Conservation (phyloP, 2,329 filamentous ascomycete species). For the Stagonosporopsis tanaceti region DNA sequence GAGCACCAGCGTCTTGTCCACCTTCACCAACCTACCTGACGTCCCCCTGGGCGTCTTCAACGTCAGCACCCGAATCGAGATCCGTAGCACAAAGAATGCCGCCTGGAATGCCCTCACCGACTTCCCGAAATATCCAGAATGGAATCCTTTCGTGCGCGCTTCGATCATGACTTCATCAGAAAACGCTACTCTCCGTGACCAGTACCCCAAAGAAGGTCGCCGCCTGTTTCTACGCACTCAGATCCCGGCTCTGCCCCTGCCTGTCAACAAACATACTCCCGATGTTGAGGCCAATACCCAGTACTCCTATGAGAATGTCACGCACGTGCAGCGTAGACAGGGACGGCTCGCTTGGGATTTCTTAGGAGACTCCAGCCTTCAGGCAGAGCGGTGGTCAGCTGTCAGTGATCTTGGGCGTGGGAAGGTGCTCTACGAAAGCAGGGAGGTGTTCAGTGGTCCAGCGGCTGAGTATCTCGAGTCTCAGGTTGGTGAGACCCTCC, state of each 20-base stretch:
- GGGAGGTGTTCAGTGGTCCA: conserved; percentile 38
- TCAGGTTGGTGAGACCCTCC: conserved; percentile 26
- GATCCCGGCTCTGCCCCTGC: conserved; percentile 40
- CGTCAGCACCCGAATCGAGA: conserved; percentile 36
- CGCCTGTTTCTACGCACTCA: conserved; percentile 38
- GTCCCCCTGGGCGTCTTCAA: conserved; percentile 39
- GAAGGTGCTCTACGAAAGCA: conserved; percentile 41
- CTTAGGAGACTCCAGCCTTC: conserved; percentile 18
- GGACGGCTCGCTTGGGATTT: conserved; percentile 40
- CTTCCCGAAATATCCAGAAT: conserved; percentile 38
- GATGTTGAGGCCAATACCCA: conserved; percentile 37
- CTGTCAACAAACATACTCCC: conserved; percentile 35
- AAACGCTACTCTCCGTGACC: conserved; percentile 32
- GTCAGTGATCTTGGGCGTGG: conserved; percentile 35
- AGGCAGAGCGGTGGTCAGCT: conserved; percentile 40
- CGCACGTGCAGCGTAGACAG: conserved; percentile 35
- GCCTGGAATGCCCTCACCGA: conserved; percentile 40
- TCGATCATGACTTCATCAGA: conserved; percentile 31
- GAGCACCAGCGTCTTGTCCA: conserved; percentile 7
- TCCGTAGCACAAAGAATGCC: conserved; percentile 29
- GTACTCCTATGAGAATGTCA: conserved; percentile 38
- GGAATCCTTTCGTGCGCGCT: conserved; percentile 45
- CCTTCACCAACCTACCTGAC: conserved; percentile 37
- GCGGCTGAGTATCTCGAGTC: conserved; percentile 25
- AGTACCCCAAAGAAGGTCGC: conserved; percentile 35